These are phyloP conservation scores for Curvularia eragrostidis DNA, from an alignment of 2,329 filamentous ascomycete genomes.

Conservation along the genomic window DNA sequence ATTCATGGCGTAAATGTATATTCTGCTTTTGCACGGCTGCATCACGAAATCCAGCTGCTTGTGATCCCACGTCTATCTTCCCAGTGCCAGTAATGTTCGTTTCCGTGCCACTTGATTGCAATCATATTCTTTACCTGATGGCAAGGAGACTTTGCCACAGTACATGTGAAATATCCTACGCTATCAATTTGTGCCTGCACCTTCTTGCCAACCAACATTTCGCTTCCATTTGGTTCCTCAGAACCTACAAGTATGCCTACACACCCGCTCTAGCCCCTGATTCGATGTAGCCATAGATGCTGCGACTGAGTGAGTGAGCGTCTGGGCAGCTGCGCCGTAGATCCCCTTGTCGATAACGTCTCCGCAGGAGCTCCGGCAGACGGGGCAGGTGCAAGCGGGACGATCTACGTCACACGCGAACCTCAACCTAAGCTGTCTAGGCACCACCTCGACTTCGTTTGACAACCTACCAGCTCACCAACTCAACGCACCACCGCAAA, in stretches of 20 bases:
- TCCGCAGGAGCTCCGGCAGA: slow-evolving; percentile 5
- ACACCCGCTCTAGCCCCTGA: not conserved
- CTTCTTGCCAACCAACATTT: not conserved
- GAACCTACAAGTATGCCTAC: not conserved
- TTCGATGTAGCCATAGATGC: not conserved
- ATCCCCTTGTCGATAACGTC: slow-evolving; percentile 7
- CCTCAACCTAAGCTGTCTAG: slow-evolving; percentile 30
- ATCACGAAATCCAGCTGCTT: slow-evolving; percentile 40
- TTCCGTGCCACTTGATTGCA: not conserved
- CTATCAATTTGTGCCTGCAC: not conserved
- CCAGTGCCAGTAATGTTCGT: not conserved
- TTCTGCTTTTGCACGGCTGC: slow-evolving; percentile 45
- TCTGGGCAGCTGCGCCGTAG: not conserved
- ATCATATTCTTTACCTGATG: not conserved
- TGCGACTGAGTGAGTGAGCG: not conserved
- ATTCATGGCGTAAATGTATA: slow-evolving; percentile 51
- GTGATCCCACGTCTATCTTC: slow-evolving; percentile 27
- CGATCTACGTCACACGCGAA: slow-evolving; percentile 38
- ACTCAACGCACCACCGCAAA: slow-evolving; percentile 20
- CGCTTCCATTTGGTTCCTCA: not conserved
- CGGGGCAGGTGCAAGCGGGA: slow-evolving; percentile 21
- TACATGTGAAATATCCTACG: not conserved
- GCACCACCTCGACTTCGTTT: slow-evolving; percentile 22
- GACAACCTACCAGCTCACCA: slow-evolving; percentile 12
- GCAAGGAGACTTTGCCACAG: not conserved